Evolutionary conservation across 345 rosid species (phyloP).

Genomic region (Syzygium aqueum): DNA sequence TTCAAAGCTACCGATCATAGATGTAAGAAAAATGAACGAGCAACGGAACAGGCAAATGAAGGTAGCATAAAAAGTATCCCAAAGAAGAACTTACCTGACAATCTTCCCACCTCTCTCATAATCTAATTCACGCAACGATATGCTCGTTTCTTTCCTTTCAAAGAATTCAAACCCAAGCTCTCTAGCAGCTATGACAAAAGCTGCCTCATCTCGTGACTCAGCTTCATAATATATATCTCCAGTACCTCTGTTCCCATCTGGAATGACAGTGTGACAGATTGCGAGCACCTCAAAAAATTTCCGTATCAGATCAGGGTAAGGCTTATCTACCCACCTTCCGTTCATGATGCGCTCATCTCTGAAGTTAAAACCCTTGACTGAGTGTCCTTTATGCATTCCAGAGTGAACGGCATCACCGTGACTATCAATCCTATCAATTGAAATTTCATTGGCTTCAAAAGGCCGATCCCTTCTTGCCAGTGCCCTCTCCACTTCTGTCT

Average conservation of each 20-base stretch:
- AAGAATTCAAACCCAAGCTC: slow-evolving; percentile 78
- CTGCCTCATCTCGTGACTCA: slow-evolving; percentile 84
- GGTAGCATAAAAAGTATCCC: background rate
- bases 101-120: slow-evolving; percentile 19
- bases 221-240: slow-evolving; percentile 66
- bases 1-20: fast-evolving
- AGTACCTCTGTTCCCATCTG: slow-evolving; percentile 24
- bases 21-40: background rate
- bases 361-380: slow-evolving; percentile 75
- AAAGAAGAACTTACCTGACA: background rate
- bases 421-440: background rate
- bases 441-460: slow-evolving; percentile 20
- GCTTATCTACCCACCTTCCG: slow-evolving; percentile 59
- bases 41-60: background rate
- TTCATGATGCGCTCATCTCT: slow-evolving; percentile 67
- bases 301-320: slow-evolving; percentile 24
- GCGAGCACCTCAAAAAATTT: slow-evolving; percentile 65
- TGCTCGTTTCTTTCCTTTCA: slow-evolving; percentile 46
- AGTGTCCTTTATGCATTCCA: background rate
- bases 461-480: slow-evolving; percentile 21
- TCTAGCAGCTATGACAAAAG: slow-evolving; percentile 78
- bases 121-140: slow-evolving; percentile 52
- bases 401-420: slow-evolving; percentile 1
- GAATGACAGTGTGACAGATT: slow-evolving; percentile 77
- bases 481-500: slow-evolving; percentile 75